Percentiles rank a stretch among this genome's conserved stretches.
Evolutionary conservation across 768 basidiomycete genomes (phyloP).

Genomic region (Trametes maxima): DNA sequence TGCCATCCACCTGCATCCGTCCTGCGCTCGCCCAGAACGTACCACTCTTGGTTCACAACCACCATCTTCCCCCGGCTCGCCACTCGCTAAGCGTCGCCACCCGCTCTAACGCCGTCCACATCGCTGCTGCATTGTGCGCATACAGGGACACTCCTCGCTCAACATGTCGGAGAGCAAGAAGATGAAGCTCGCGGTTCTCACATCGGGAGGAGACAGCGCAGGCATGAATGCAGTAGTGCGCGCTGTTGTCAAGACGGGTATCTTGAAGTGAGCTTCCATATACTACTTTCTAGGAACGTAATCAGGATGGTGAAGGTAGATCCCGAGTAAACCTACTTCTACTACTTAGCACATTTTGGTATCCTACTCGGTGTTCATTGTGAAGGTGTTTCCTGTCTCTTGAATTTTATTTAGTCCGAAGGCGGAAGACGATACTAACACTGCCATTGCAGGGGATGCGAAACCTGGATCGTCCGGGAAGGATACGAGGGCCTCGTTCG

Average conservation of each 20-base stretch:
- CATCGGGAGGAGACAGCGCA: conserved; percentile 96
- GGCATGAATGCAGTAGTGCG: conserved; percentile 98
- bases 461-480: conserved; percentile 95
- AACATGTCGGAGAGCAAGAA: conserved; percentile 9
- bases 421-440: not conserved
- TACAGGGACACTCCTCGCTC: not conserved
- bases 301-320: no score
- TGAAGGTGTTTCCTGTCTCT: no score
- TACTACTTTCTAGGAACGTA: not conserved
- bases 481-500: conserved; percentile 98
- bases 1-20: conserved; percentile 2
- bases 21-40: not conserved
- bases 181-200: conserved; percentile 94
- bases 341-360: no score
- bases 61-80: not conserved
- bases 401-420: no score
- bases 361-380: no score
- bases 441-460: conserved; percentile 73
- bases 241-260: conserved; percentile 89
- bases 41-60: conserved; percentile 2
- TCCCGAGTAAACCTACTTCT: no score
- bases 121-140: no score
- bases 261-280: conserved; percentile 72
- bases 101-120: not conserved
- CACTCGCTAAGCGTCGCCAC: not conserved